A percentile compares a stretch with the other conserved stretches of the same genome.
phyloP scores from a whole-genome alignment of 805 yeast genomes.

The Metschnikowia chrysomelidarum region DNA sequence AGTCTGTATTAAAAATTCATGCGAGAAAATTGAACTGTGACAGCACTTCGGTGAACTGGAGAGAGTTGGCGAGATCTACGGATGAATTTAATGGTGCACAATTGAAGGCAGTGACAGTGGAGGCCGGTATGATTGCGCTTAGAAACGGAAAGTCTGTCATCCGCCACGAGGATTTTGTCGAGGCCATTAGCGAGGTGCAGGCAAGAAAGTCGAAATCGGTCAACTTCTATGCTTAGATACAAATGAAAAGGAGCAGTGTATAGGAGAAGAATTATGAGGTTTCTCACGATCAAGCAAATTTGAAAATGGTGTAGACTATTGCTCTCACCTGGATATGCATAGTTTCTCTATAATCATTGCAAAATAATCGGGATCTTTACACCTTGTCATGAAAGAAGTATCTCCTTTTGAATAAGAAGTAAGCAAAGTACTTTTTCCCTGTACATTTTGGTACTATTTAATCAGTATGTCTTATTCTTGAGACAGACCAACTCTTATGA shows the following conservation, averaged over 20 bases:
- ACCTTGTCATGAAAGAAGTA: too few species aligned
- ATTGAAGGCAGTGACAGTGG: conserved; percentile 97
- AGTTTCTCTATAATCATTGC: too few species aligned
- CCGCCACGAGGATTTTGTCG: conserved; percentile 96
- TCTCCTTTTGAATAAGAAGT: too few species aligned
- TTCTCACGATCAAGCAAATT: too few species aligned
- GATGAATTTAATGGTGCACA: conserved; percentile 99
- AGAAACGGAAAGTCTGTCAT: conserved; percentile 90
- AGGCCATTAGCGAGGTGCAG: conserved; percentile 97
- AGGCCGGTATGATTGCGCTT: conserved; percentile 99
- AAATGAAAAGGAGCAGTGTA: background rate
- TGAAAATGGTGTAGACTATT: too few species aligned
- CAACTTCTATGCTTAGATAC: conserved; percentile 83
- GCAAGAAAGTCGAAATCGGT: conserved; percentile 95
- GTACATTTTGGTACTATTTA: too few species aligned
- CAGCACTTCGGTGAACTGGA: conserved; percentile 86
- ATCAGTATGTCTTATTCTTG: too few species aligned
- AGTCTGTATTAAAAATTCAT: conserved; percentile 93
- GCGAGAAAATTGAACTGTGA: conserved; percentile 96
- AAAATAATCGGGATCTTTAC: too few species aligned
- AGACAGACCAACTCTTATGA: too few species aligned
- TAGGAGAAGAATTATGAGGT: too few species aligned
- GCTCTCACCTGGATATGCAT: too few species aligned
- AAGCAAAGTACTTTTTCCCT: too few species aligned
- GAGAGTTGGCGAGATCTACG: conserved; percentile 95